These are phyloP conservation scores for Lentinula guzmanii DNA, from an alignment of 768 basidiomycete species.

Conservation along the genomic window DNA sequence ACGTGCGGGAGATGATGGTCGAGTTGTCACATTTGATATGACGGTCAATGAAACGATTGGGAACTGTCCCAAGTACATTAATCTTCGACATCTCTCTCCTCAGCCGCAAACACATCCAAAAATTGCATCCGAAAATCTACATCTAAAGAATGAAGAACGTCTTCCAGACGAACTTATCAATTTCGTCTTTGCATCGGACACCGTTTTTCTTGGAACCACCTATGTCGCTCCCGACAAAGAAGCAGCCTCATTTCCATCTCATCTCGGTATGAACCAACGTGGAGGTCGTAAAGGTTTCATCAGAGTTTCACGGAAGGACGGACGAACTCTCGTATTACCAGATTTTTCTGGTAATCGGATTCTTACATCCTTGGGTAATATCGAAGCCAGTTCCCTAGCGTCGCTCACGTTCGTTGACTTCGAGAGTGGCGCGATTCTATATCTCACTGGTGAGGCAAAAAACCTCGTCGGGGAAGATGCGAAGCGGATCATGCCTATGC, in stretches of 20 bases:
- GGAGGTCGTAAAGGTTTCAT: constrained; percentile 56
- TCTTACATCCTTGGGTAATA: constrained; percentile 60
- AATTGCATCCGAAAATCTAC: constrained; percentile 26
- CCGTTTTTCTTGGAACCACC: constrained; percentile 48
- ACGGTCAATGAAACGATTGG: constrained; percentile 53
- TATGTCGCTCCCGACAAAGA: constrained; percentile 36
- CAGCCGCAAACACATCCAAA: constrained; percentile 30
- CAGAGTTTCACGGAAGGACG: constrained; percentile 49
- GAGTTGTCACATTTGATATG: constrained; percentile 28
- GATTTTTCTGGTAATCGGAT: constrained; percentile 62
- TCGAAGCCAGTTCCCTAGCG: constrained; percentile 50
- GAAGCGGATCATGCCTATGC: constrained; percentile 48
- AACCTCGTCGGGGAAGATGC: constrained; percentile 45
- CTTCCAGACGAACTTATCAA: constrained; percentile 44
- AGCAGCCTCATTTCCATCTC: constrained; percentile 40
- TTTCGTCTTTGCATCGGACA: constrained; percentile 45
- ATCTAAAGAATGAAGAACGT: constrained; percentile 28
- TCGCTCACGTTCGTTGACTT: constrained; percentile 54
- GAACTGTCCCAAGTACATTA: constrained; percentile 73
- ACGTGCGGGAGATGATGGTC: constrained; percentile 15
- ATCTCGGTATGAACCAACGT: constrained; percentile 59
- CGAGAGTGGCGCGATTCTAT: constrained; percentile 48
- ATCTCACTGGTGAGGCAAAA: constrained; percentile 52
- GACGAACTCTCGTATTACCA: constrained; percentile 49
- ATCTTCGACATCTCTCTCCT: constrained; percentile 43